These are phyloP conservation scores for Croton laevigatus DNA, from an alignment of 441 rosid genomes.

Conservation along the genomic window DNA sequence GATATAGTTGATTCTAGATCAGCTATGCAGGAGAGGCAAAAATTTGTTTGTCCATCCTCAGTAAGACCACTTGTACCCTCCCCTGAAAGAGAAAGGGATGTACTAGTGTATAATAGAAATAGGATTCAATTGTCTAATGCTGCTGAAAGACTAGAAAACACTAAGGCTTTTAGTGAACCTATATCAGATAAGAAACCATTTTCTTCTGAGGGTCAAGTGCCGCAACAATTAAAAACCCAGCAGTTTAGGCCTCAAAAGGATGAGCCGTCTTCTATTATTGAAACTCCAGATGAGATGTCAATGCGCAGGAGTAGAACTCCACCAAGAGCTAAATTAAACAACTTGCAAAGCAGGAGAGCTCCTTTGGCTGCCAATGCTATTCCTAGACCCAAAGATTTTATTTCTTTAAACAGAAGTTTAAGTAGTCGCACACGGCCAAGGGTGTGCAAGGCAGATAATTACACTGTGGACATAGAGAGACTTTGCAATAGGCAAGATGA, in stretches of 20 bases:
- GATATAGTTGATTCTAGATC: constrained; percentile 36
- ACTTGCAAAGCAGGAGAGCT: constrained; percentile 41
- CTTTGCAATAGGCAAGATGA: constrained; percentile 39
- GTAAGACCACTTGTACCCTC: constrained; percentile 20
- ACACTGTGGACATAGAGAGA: constrained; percentile 30
- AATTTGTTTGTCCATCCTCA: constrained; percentile 23
- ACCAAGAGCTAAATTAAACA: constrained; percentile 33
- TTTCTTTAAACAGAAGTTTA: constrained; percentile 55
- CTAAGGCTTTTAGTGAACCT: constrained; percentile 12
- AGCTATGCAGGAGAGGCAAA: constrained; percentile 29
- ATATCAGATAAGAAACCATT: constrained; percentile 28
- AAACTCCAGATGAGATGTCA: constrained; percentile 29
- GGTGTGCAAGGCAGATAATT: constrained; percentile 34
- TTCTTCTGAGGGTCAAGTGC: constrained; percentile 26
- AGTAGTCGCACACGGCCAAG: constrained; percentile 38
- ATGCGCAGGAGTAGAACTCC: constrained; percentile 36
- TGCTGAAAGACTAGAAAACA: constrained; percentile 24
- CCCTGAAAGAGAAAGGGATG: constrained; percentile 35
- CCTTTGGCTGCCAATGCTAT: constrained; percentile 36
- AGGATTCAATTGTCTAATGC: constrained; percentile 23
- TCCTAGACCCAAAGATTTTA: constrained; percentile 46
- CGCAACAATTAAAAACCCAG: constrained; percentile 26
- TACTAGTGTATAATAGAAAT: constrained; percentile 28
- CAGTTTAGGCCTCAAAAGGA: constrained; percentile 39
- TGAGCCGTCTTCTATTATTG: constrained; percentile 29